These are phyloP conservation scores for Ogataea nonfermentans DNA, from an alignment of 805 yeast species.

Conservation along the genomic window DNA sequence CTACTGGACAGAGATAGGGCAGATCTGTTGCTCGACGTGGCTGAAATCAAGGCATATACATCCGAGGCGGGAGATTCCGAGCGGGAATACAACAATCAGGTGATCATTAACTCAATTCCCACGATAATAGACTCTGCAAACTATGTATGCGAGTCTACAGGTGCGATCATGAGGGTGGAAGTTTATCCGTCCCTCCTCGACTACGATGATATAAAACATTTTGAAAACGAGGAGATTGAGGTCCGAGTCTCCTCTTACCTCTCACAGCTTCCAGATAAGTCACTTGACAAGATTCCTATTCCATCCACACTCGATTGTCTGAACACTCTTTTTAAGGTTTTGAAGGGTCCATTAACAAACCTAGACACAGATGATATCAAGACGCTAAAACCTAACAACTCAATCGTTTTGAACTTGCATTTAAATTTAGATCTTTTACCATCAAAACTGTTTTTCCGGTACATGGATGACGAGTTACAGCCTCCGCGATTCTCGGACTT, in stretches of 20 bases:
- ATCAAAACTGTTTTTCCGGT: constrained; percentile 44
- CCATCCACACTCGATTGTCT: constrained; percentile 63
- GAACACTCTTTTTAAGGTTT: constrained; percentile 56
- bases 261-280: constrained; percentile 21
- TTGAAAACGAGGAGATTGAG: constrained; percentile 49
- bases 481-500: constrained; percentile 32
- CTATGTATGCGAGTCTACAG: constrained; percentile 44
- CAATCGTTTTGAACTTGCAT: constrained; percentile 51
- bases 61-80: constrained; percentile 7
- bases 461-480: constrained; percentile 30
- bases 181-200: constrained; percentile 52
- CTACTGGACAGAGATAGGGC: constrained; percentile 27
- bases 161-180: constrained; percentile 50
- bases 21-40: constrained; percentile 20
- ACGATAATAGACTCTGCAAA: constrained; percentile 44
- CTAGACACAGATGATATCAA: constrained; percentile 45
- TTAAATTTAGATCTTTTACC: constrained; percentile 54
- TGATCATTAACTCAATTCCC: constrained; percentile 32
- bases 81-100: constrained; percentile 11
- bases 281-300: constrained; percentile 15
- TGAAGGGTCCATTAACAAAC: constrained; percentile 62
- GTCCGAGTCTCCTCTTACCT: constrained; percentile 43
- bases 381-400: constrained; percentile 51
- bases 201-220: constrained; percentile 44
- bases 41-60: constrained; percentile 1